Percentiles rank a stretch among this genome's conserved stretches.
phyloP scores from a whole-genome alignment of 2,329 filamentous ascomycete species.

The Talaromyces rugulosus region DNA sequence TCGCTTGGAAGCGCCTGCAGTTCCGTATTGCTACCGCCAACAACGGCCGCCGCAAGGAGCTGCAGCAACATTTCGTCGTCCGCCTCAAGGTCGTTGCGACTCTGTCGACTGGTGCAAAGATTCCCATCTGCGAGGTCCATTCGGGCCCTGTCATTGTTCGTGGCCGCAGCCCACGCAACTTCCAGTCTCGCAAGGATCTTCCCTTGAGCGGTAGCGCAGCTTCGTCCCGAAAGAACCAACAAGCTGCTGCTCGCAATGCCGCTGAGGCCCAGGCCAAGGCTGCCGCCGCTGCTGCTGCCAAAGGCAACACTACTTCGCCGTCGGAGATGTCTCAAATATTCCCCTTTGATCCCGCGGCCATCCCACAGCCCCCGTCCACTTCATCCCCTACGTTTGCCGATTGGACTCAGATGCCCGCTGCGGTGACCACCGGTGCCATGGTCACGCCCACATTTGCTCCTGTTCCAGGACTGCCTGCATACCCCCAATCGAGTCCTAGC shows the following conservation, averaged over 20 bases:
- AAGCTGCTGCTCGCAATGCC: slow-evolving; percentile 10
- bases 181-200: slow-evolving; percentile 89
- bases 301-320: slow-evolving; percentile 31
- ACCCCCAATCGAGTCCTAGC: slow-evolving; percentile 53
- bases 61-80: slow-evolving; percentile 93
- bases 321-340: slow-evolving; percentile 15
- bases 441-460: slow-evolving; percentile 18
- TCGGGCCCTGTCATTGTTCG: slow-evolving; percentile 92
- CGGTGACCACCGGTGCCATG: slow-evolving; percentile 17
- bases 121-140: slow-evolving; percentile 74
- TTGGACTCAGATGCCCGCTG: slow-evolving; percentile 33
- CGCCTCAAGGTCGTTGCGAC: slow-evolving; percentile 82
- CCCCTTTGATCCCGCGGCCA: slow-evolving; percentile 23
- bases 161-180: slow-evolving; percentile 88
- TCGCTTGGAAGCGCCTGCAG: slow-evolving; percentile 89
- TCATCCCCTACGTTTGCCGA: slow-evolving; percentile 23
- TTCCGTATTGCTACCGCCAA: slow-evolving; percentile 95
- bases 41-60: slow-evolving; percentile 87
- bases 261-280: slow-evolving; percentile 34
- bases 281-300: slow-evolving; percentile 22
- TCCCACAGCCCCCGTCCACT: slow-evolving; percentile 25
- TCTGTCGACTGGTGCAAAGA: slow-evolving; percentile 75
- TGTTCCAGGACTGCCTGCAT: slow-evolving; percentile 29
- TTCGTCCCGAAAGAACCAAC: slow-evolving; percentile 66
- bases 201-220: slow-evolving; percentile 76